phyloP scores from a whole-genome alignment of 1,284 basidiomycete species.

The Ustilago tritici region DNA sequence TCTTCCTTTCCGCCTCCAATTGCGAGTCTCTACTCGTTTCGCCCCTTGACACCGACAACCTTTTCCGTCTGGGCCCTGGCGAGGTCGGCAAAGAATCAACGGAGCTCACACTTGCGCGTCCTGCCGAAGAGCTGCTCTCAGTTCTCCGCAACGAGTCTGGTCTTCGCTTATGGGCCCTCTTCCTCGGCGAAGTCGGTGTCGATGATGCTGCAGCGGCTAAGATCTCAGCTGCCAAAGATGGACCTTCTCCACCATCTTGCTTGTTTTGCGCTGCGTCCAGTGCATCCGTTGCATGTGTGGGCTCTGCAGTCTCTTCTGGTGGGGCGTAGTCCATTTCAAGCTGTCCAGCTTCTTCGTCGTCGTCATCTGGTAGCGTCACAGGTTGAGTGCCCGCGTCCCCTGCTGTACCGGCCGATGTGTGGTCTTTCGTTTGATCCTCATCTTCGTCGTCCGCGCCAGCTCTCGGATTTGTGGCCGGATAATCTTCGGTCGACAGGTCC shows the following conservation, averaged over 20 bases:
- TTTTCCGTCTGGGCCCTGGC: slow-evolving; percentile 29
- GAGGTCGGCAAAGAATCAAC: slow-evolving; percentile 34
- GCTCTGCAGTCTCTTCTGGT: not conserved
- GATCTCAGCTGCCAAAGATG: slow-evolving; percentile 33
- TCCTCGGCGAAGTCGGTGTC: slow-evolving; percentile 19
- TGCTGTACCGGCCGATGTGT: not conserved
- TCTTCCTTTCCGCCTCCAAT: slow-evolving; percentile 20
- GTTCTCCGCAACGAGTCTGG: slow-evolving; percentile 25
- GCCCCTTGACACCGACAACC: slow-evolving; percentile 22
- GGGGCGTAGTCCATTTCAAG: slow-evolving; percentile 52
- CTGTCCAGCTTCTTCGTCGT: slow-evolving; percentile 45
- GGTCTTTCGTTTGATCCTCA: not conserved
- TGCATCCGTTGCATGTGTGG: not conserved
- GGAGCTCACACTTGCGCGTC: slow-evolving; percentile 21
- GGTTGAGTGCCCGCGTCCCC: slow-evolving; percentile 1
- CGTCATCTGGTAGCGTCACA: slow-evolving; percentile 31
- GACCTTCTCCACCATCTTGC: slow-evolving; percentile 8
- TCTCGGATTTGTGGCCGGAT: not conserved
- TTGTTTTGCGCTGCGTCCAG: not conserved
- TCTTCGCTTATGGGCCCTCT: slow-evolving; percentile 20
- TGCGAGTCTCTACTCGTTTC: slow-evolving; percentile 28
- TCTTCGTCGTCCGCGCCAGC: not conserved
- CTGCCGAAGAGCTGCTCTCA: slow-evolving; percentile 36
- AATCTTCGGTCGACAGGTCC: not conserved
- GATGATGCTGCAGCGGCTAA: slow-evolving; percentile 33